phyloP scores from a whole-genome alignment of 2,329 filamentous ascomycete species.

The Trichoderma citrinoviride region DNA sequence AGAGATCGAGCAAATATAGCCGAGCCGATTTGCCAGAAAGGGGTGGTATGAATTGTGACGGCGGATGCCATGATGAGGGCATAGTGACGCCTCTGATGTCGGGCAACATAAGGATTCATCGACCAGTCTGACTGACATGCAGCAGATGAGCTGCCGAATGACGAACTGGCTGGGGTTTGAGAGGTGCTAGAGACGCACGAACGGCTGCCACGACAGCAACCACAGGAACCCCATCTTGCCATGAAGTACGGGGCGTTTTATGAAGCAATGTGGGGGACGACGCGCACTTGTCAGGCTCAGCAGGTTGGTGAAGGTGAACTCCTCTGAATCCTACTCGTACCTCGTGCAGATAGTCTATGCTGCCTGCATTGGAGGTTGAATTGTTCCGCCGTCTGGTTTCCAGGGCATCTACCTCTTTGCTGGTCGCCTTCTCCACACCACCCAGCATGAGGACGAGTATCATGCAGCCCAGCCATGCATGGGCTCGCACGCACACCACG shows the following conservation, averaged over 20 bases:
- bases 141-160: conserved; percentile 12
- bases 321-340: conserved; percentile 8
- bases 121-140: conserved; percentile 8
- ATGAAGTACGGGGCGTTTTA: background rate
- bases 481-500: conserved; percentile 8
- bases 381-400: conserved; percentile 1
- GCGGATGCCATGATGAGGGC: conserved; percentile 6
- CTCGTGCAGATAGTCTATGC: background rate
- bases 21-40: background rate
- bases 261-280: conserved; percentile 5
- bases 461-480: conserved; percentile 13
- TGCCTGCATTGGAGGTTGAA: conserved; percentile 6
- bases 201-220: conserved; percentile 16
- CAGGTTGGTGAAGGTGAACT: conserved; percentile 12
- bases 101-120: background rate
- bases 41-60: conserved; percentile 7
- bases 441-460: conserved; percentile 11
- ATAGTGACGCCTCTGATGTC: conserved; percentile 17
- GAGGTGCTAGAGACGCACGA: conserved; percentile 14
- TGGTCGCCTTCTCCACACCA: conserved; percentile 7
- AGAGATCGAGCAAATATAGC: background rate
- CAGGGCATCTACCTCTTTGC: background rate
- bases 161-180: conserved; percentile 6
- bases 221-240: background rate
- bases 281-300: conserved; percentile 1